Conservation (phyloP, 176 grass and related monocot genomes). For the Hyparrhenia diplandra region DNA sequence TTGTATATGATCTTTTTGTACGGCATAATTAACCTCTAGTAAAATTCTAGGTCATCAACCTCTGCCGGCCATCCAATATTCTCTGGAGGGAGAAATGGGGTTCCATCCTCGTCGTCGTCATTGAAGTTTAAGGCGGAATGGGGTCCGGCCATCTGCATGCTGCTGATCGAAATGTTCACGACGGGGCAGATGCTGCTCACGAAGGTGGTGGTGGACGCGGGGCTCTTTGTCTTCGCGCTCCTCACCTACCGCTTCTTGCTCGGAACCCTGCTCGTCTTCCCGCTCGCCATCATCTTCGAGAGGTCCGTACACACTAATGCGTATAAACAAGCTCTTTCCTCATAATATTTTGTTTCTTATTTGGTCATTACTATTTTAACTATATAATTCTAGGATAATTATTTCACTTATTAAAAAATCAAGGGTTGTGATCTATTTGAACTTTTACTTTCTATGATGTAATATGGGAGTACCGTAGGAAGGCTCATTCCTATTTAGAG, state of each 20-base stretch:
- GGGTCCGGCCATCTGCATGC: constrained; percentile 44
- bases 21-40: too few species aligned
- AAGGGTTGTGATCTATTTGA: too few species aligned
- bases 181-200: constrained; percentile 53
- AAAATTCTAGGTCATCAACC: neutral
- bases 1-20: too few species aligned
- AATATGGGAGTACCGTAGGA: too few species aligned
- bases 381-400: too few species aligned
- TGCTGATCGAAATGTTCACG: constrained; percentile 49
- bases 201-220: constrained; percentile 41
- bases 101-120: neutral
- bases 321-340: too few species aligned
- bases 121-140: constrained; percentile 12
- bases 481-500: too few species aligned
- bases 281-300: constrained; percentile 32
- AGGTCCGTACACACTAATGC: neutral
- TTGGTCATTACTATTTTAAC: too few species aligned
- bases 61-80: neutral
- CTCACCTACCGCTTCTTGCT: constrained; percentile 42
- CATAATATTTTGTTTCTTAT: too few species aligned
- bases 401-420: too few species aligned
- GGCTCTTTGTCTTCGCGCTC: constrained; percentile 48
- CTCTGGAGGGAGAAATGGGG: neutral
- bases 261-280: constrained; percentile 16
- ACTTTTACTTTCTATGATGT: too few species aligned